Evolutionary conservation across 257 asterid genomes (phyloP), one percentile per base, ranked within the genome.

Genomic region (Nicotiana sylvestris): DNA sequence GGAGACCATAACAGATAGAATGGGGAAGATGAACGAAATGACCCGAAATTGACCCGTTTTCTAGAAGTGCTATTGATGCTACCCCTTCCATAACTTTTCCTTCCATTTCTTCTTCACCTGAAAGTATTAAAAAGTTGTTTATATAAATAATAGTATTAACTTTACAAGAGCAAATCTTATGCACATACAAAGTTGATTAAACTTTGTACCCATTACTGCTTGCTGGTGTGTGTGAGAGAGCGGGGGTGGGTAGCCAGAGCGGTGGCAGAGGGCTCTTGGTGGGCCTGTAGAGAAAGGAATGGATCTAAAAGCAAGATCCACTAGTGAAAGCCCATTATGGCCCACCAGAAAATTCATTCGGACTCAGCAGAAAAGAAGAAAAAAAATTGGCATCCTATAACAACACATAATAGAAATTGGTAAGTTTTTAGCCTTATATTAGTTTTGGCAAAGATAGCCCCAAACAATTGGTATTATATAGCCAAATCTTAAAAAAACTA

Each of bases 1-100:
- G 92, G 80, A 96, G 96, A 81, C 97, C 98, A 89, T 93, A 94
- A 84, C 99, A 94, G 56, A 88, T 86, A 85, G 96, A 91, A 67
- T 90, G 85, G 10, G 98, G 98, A 85, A 96, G 97, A 67, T 91
- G 97, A 85, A 96, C 86, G 86, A 96, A 96, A 91, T 94, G 98
- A 87, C 99, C 99, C 1, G 99, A 96, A 69, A 96, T 89, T 64
- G 98, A 93, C 33, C 99, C 99, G 82, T 80, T 82, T 16, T 98
- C 94, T 82, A 93, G 83, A 82, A 96, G 92, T 83, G 98, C 99
- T 80, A 96, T 85, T 61, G 99, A 96, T 33, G 98, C 98, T 51
- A 96, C 89, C 39, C 99, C 99, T 86, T 93, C 95, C 98, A 91
- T 92, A 55, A 85, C 84, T 84, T 85, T 89, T 18, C 27, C 84